Conservation (phyloP, 202 grass and related monocot species). For the Eragrostis tef region DNA sequence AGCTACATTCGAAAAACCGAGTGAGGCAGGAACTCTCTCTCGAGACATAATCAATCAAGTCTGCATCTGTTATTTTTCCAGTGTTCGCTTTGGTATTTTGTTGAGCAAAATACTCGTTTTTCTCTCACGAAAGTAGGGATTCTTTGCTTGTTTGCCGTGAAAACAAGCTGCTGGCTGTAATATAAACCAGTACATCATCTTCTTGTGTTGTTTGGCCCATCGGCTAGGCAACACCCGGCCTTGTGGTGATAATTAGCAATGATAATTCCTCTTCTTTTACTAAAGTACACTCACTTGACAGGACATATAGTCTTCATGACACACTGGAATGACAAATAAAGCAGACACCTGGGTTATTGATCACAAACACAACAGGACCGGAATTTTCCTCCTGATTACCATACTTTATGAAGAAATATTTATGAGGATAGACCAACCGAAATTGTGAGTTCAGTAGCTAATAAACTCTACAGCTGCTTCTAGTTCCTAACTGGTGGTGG, state of each 20-base stretch:
- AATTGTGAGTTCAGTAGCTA: not conserved
- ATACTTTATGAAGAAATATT: not conserved
- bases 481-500: constrained; percentile 4
- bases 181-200: too few species aligned
- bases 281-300: constrained; percentile 20
- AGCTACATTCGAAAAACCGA: too few species aligned
- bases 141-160: too few species aligned
- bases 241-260: constrained; percentile 49
- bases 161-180: too few species aligned
- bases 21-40: too few species aligned
- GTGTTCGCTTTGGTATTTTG: too few species aligned
- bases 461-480: not conserved
- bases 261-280: constrained; percentile 24
- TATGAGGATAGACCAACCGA: not conserved
- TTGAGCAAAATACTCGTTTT: too few species aligned
- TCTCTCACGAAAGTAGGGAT: too few species aligned
- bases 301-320: constrained; percentile 28
- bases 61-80: too few species aligned
- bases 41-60: too few species aligned
- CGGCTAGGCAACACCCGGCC: too few species aligned
- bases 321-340: not conserved
- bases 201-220: too few species aligned
- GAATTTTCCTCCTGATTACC: not conserved
- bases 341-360: not conserved
- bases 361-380: not conserved